These are phyloP conservation scores for Aspergillus campestris DNA, from an alignment of 495 filamentous ascomycete genomes.

Conservation along the genomic window DNA sequence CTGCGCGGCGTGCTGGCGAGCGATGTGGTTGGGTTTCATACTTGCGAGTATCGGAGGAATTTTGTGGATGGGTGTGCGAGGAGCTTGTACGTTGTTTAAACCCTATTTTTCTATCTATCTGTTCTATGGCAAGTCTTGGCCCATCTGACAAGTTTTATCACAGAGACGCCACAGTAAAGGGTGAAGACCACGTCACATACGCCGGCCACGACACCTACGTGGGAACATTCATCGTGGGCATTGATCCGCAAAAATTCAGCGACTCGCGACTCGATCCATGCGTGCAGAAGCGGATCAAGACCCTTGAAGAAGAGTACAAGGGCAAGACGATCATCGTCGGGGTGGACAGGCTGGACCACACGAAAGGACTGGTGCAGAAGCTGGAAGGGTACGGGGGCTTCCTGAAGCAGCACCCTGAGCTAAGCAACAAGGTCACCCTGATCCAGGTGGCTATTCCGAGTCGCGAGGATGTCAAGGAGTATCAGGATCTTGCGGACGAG, in stretches of 20 bases:
- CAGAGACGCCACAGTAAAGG: conserved; percentile 16
- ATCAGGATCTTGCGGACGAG: conserved; percentile 84
- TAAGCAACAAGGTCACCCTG: conserved; percentile 82
- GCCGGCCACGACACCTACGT: conserved; percentile 64
- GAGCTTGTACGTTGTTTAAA: conserved; percentile 58
- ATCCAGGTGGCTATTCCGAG: conserved; percentile 92
- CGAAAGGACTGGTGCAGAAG: conserved; percentile 95
- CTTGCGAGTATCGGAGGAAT: conserved; percentile 86
- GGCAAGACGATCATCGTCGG: conserved; percentile 86
- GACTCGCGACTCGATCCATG: conserved; percentile 63
- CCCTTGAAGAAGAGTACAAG: conserved; percentile 72
- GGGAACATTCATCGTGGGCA: conserved; percentile 85
- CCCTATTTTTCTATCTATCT: neutral
- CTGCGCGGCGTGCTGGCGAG: conserved; percentile 72
- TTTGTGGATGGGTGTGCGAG: conserved; percentile 79
- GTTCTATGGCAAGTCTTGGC: too few relatives aligned
- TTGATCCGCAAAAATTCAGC: conserved; percentile 84
- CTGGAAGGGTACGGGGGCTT: conserved; percentile 86
- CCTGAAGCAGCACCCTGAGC: conserved; percentile 83
- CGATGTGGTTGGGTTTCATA: conserved; percentile 90
- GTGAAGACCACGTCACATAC: conserved; percentile 66
- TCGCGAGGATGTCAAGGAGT: conserved; percentile 90
- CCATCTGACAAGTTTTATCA: neutral
- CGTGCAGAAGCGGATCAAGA: conserved; percentile 69
- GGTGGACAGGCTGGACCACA: conserved; percentile 88